phyloP scores from a whole-genome alignment of 1,284 basidiomycete species.

The Pyrrhoderma lamaoense region DNA sequence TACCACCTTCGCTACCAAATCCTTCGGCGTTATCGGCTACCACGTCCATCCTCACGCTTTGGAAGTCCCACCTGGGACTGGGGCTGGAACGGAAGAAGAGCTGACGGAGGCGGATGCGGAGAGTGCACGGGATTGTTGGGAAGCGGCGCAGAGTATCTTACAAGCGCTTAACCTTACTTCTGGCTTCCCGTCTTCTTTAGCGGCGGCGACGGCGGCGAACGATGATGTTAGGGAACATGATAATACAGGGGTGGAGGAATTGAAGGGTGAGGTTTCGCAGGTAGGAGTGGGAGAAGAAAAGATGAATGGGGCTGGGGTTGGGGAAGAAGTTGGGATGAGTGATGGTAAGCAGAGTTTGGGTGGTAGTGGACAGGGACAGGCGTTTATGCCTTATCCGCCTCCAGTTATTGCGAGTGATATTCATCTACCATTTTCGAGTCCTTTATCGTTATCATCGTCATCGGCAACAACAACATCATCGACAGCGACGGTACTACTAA shows the following conservation, averaged over 20 bases:
- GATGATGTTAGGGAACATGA: too few relatives aligned
- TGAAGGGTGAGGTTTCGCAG: too few relatives aligned
- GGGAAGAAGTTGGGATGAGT: too few relatives aligned
- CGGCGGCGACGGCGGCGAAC: too few relatives aligned
- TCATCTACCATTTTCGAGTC: too few relatives aligned
- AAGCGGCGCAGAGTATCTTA: conserved; percentile 68
- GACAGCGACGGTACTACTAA: background rate
- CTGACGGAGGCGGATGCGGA: conserved; percentile 32
- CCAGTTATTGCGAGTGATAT: conserved; percentile 2
- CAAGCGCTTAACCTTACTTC: conserved; percentile 64
- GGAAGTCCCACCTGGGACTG: background rate
- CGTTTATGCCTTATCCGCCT: conserved; percentile 1
- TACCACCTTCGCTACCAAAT: background rate
- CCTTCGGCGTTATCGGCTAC: conserved; percentile 5
- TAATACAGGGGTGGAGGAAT: too few relatives aligned
- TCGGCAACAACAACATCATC: background rate
- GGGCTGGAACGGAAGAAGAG: conserved; percentile 13
- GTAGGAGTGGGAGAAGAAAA: too few relatives aligned
- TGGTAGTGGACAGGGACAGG: background rate
- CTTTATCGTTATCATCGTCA: background rate
- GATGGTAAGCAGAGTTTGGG: too few relatives aligned
- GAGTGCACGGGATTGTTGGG: conserved; percentile 50
- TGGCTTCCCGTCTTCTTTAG: conserved; percentile 31
- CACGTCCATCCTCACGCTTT: background rate
- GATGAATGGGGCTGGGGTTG: too few relatives aligned